Percentiles rank a stretch among this genome's conserved stretches.
These are phyloP conservation scores for Berkeleyomyces rouxiae DNA, from an alignment of 2,329 filamentous ascomycete species.

Conservation along the genomic window DNA sequence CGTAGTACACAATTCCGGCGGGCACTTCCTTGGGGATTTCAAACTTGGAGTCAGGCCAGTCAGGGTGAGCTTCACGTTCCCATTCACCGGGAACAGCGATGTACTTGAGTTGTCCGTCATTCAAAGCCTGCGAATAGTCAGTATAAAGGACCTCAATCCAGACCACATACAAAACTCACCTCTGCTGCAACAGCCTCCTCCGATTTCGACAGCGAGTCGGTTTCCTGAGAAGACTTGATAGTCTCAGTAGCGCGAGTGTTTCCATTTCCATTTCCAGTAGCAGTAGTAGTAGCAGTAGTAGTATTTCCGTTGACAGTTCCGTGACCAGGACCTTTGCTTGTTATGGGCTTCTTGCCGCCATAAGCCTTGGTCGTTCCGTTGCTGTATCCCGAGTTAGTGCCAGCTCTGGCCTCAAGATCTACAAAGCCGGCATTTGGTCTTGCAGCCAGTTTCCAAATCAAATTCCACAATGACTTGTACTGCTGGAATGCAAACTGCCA, in stretches of 20 bases:
- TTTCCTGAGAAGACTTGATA: slow-evolving; percentile 1
- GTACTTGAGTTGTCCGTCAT: slow-evolving; percentile 13
- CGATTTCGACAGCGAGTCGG: slow-evolving; percentile 2
- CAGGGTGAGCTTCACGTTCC: slow-evolving; percentile 15
- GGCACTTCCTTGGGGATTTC: slow-evolving; percentile 14
- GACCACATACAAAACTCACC: neutral
- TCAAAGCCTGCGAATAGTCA: slow-evolving; percentile 8
- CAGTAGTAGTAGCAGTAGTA: slow-evolving; percentile 6
- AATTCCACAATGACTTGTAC: slow-evolving; percentile 14
- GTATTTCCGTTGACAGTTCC: slow-evolving; percentile 11
- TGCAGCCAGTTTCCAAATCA: slow-evolving; percentile 12
- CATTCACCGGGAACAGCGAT: slow-evolving; percentile 15
- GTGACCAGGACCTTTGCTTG: slow-evolving; percentile 10
- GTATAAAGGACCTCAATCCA: neutral
- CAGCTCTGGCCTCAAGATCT: slow-evolving; percentile 11
- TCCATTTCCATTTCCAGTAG: slow-evolving; percentile 5
- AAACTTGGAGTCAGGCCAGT: slow-evolving; percentile 16
- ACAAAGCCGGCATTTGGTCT: slow-evolving; percentile 13
- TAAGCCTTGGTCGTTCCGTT: slow-evolving; percentile 11
- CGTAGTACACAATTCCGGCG: slow-evolving; percentile 16
- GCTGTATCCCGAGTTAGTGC: slow-evolving; percentile 3
- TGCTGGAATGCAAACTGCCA: slow-evolving; percentile 14
- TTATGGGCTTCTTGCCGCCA: slow-evolving; percentile 13
- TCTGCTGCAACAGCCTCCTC: slow-evolving; percentile 5
- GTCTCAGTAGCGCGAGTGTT: slow-evolving; percentile 7